Evolutionary conservation across 2,329 filamentous ascomycete species (phyloP), one percentile per base, ranked within the genome.

Genomic region (Fusarium napiforme): DNA sequence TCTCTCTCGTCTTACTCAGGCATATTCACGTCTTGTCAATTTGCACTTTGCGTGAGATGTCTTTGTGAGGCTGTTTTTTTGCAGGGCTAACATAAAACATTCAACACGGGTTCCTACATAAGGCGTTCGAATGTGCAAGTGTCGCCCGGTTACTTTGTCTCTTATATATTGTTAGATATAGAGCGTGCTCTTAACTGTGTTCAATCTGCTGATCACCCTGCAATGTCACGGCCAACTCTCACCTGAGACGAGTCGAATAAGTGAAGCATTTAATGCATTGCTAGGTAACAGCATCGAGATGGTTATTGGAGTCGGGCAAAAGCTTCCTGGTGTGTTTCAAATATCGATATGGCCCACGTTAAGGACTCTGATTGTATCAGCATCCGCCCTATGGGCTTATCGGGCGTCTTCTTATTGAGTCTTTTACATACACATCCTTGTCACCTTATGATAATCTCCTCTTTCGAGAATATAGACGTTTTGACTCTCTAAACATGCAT

Each of bases 61-160:
- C 43, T 46, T 23, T 56, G 12, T 43, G 43, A 69, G 58, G 39
- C 58, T 58, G n/a, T 10, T 12, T 11, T 30, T 30, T 50, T 45
- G 21, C 61, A 50, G 23, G 43, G 43, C 49, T 23, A 26, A 57
- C 64, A 40, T 52, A 40, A 40, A 64, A 64, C 45, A 59, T 56
- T 55, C 7, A n/a, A n/a, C 30, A 21, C 59, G 59, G 50, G 50
- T 69, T 58, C 65, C 43, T 69, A 58, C 59, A 59, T 43, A 32
- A 65, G 59, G 19, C 52, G 23, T 43, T 30, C 40, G 11, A 43
- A 52, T 37, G 39, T 37, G 32, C 26, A n/a, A 46, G 43, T 23
- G 39, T 59, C 40, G 52, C 59, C 65, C 40, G 42, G 40, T 23
- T 52, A 36, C 50, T 64, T n/a, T 46, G 50, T 57, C 34, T 47